Base-by-base conservation (phyloP, 495 filamentous ascomycete genomes). In the Trichoderma reesei region DNA sequence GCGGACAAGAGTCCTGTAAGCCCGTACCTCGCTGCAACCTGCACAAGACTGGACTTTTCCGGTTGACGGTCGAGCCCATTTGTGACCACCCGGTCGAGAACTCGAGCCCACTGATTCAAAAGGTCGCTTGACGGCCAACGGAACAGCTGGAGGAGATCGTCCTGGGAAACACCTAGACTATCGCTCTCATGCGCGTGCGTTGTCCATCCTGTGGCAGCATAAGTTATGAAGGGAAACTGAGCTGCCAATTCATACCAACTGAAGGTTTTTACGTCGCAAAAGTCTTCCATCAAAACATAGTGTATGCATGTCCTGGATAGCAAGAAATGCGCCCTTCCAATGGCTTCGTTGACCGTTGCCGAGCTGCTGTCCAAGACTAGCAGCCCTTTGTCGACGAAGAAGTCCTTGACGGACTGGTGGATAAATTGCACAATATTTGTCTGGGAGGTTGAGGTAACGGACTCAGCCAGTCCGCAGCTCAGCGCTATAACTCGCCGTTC, bases 321-420 rank as follows among this genome's bases (percentile, higher is more conserved):
- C 11, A 61, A 65, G 36, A 68, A 62, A 59, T 72, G 67, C 13
- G 68, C 68, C 33, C 46, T 62, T 44, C 59, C 37, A 56, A 61
- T 61, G 60, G 67, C 70, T 14, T 59, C 26, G n/a, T 66, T 62
- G 41, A 54, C 14, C 3, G 62, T 33, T 33, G 60, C 41, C 39
- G 16, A 42, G 34, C 13, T 60, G 59, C 41, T 42, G 38, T 66
- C 59, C 54, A 68, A 41, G 51, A 18, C 37, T n/a, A 20, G 31
- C 1, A 74, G 65, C 34, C 71, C 72, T 20, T 67, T 67, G 26
- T 68, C 42, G 44, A 70, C 20, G 37, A 77, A 70, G 56, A 75
- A 78, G 63, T 78, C 74, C 56, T 74, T 72, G 68, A 78, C 73
- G 44, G 75, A 72, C 62, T 75, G 70, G 67, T 78, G 77, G 33